Evolutionary conservation across 2,329 filamentous ascomycete genomes (phyloP).

Genomic region (Thelonectria rubi): DNA sequence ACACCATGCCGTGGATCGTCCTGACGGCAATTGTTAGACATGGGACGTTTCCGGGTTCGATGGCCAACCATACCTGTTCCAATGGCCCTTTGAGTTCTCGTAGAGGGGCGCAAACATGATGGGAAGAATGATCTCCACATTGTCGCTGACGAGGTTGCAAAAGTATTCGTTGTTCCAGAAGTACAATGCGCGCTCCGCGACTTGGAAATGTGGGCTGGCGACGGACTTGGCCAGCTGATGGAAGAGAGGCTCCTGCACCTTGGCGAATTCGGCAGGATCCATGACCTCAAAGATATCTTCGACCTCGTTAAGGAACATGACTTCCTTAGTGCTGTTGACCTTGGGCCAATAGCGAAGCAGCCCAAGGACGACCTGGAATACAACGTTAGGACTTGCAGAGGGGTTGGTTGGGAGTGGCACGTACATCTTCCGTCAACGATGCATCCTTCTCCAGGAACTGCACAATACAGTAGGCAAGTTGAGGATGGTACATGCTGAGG

Average conservation of each 20-base stretch:
- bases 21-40: conserved; percentile 57
- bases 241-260: conserved; percentile 97
- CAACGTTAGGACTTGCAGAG: conserved; percentile 24
- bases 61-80: conserved; percentile 80
- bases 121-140: conserved; percentile 96
- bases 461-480: conserved; percentile 97
- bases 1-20: conserved; percentile 99
- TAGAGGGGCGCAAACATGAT: conserved; percentile 99
- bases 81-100: conserved; percentile 98
- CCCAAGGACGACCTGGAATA: conserved; percentile 84
- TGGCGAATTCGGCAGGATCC: conserved; percentile 98
- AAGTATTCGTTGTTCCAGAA: conserved; percentile 99
- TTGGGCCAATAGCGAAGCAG: conserved; percentile 98
- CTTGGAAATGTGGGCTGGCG: conserved; percentile 98
- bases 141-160: conserved; percentile 98
- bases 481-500: conserved; percentile 99
- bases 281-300: conserved; percentile 99
- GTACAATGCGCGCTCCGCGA: conserved; percentile 95
- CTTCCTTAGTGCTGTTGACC: conserved; percentile 99
- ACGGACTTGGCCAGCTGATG: conserved; percentile 98
- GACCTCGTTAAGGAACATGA: conserved; percentile 99
- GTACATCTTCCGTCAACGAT: conserved; percentile 92
- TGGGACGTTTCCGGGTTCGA: background rate
- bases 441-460: conserved; percentile 99
- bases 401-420: background rate